Conservation (phyloP, 768 basidiomycete species). For the Mycena galericulata region DNA sequence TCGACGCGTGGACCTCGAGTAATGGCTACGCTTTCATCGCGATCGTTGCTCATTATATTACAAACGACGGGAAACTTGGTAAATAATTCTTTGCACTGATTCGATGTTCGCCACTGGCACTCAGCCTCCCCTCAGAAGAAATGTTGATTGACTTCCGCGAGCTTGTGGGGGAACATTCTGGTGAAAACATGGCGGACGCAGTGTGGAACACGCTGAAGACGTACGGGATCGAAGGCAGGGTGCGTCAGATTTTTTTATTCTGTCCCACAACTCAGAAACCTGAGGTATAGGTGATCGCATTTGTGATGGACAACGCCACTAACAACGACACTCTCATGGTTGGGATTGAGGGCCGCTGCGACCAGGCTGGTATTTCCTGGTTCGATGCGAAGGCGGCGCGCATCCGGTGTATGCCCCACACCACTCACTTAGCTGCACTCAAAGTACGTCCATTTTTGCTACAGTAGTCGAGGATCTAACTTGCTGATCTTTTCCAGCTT, state of each 20-base stretch:
- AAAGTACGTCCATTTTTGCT: slow-evolving; percentile 21
- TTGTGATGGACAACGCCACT: no score
- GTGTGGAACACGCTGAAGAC: no score
- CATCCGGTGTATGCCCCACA: slow-evolving; percentile 39
- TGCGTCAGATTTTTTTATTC: neutral
- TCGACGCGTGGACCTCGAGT: slow-evolving; percentile 46
- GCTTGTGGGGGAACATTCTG: no score
- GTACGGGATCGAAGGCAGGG: slow-evolving; percentile 20
- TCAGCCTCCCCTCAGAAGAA: no score
- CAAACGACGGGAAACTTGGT: no score
- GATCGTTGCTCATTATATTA: slow-evolving; percentile 43
- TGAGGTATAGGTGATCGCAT: no score
- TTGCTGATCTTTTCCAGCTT: slow-evolving; percentile 38
- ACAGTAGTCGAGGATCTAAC: neutral
- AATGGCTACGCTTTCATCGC: slow-evolving; percentile 46
- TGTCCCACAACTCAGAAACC: neutral
- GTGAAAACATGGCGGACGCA: no score
- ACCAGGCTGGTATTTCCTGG: slow-evolving; percentile 19
- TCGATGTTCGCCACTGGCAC: no score
- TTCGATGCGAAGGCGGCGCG: slow-evolving; percentile 28
- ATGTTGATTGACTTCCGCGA: no score
- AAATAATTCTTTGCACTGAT: no score
- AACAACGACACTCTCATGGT: no score
- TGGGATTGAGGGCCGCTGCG: no score
- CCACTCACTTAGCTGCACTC: slow-evolving; percentile 36